phyloP scores from a whole-genome alignment of 805 yeast genomes.

The Candida yuanshanica region DNA sequence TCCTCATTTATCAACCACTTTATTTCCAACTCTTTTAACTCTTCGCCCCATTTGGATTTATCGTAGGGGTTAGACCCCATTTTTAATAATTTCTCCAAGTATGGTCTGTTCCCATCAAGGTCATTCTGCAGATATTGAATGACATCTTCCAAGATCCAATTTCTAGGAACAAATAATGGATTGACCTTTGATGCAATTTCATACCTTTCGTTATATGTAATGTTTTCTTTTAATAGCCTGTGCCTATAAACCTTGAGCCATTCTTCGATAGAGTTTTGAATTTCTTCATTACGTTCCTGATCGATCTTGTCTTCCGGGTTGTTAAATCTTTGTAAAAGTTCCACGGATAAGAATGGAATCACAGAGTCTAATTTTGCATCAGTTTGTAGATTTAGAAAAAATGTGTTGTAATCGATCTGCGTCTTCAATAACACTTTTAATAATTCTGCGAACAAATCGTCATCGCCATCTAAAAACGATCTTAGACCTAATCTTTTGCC shows the following conservation, averaged over 20 bases:
- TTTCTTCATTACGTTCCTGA: slow-evolving; percentile 34
- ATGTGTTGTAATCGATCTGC: slow-evolving; percentile 72
- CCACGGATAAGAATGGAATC: slow-evolving; percentile 24
- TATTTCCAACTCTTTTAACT: slow-evolving; percentile 50
- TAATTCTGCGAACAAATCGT: slow-evolving; percentile 30
- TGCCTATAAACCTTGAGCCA: slow-evolving; percentile 51
- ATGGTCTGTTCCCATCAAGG: slow-evolving; percentile 40
- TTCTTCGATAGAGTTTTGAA: slow-evolving; percentile 32
- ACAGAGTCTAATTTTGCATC: slow-evolving; percentile 33
- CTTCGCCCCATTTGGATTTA: slow-evolving; percentile 59
- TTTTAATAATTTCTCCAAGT: slow-evolving; percentile 53
- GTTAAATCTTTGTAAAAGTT: slow-evolving; percentile 14
- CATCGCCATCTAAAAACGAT: slow-evolving; percentile 33
- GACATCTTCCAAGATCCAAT: slow-evolving; percentile 84
- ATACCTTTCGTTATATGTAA: slow-evolving; percentile 35
- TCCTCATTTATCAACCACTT: slow-evolving; percentile 50
- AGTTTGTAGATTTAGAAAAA: slow-evolving; percentile 61
- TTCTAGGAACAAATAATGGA: slow-evolving; percentile 79
- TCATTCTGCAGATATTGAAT: slow-evolving; percentile 51
- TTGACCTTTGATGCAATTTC: slow-evolving; percentile 44
- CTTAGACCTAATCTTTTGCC: slow-evolving; percentile 65
- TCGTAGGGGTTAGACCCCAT: slow-evolving; percentile 80
- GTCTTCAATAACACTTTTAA: slow-evolving; percentile 55
- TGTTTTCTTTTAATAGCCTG: slow-evolving; percentile 35
- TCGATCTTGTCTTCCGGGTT: slow-evolving; percentile 26